A percentile compares a stretch with the other conserved stretches of the same genome.
phyloP scores from a whole-genome alignment of 148 eudicot species.

The Polygonum maritimum region DNA sequence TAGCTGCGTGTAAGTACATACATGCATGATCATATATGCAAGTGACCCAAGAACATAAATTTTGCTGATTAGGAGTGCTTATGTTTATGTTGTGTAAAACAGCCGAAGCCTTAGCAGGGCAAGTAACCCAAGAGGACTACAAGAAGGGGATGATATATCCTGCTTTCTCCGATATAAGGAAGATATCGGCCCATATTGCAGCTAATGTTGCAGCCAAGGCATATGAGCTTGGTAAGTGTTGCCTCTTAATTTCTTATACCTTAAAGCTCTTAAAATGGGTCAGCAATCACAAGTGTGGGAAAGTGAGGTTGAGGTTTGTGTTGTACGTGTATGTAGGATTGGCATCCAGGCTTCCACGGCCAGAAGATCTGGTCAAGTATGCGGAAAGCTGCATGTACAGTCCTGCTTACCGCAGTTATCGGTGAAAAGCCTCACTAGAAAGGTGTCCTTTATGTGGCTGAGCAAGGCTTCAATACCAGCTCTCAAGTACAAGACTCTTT shows the following conservation, averaged over 20 bases:
- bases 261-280: not conserved
- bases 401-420: conserved; percentile 68
- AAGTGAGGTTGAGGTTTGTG: not conserved
- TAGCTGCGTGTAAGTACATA: conserved; percentile 68
- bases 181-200: conserved; percentile 81
- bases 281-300: not conserved
- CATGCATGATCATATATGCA: conserved; percentile 17
- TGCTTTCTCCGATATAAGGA: conserved; percentile 64
- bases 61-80: not conserved
- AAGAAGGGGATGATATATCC: conserved; percentile 81
- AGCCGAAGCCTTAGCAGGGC: conserved; percentile 92
- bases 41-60: not conserved
- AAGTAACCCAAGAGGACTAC: conserved; percentile 63
- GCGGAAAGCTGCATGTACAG: conserved; percentile 96
- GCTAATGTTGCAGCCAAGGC: conserved; percentile 90
- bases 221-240: conserved; percentile 65
- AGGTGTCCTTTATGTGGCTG: not conserved
- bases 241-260: not conserved
- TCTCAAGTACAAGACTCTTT: not conserved
- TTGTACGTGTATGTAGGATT: conserved; percentile 26
- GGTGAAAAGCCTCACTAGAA: conserved; percentile 25
- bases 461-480: not conserved
- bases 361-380: conserved; percentile 62
- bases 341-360: conserved; percentile 62
- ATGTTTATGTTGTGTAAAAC: conserved; percentile 5